phyloP scores from a whole-genome alignment of 2,329 filamentous ascomycete species.

The Aureobasidium sp. region DNA sequence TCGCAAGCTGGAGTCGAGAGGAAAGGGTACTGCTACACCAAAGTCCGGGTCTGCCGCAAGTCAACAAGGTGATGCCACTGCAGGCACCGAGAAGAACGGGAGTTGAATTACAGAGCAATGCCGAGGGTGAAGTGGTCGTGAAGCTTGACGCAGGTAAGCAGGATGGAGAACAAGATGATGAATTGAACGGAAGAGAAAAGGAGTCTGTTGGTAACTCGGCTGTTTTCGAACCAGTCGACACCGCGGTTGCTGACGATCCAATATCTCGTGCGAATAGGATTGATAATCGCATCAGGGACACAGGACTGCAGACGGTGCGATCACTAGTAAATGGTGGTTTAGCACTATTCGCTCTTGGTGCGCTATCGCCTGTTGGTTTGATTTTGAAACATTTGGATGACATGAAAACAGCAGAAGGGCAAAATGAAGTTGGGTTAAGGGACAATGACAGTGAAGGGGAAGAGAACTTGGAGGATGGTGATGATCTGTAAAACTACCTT shows the following conservation, averaged over 20 bases:
- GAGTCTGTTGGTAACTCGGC: not conserved
- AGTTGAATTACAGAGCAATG: slow-evolving; percentile 6
- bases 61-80: not conserved
- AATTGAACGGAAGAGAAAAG: not conserved
- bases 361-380: not conserved
- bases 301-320: not conserved
- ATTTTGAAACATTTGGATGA: not conserved
- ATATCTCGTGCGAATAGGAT: not conserved
- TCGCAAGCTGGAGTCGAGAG: not conserved
- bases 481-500: not conserved
- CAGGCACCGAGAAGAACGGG: not conserved
- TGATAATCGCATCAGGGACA: not conserved
- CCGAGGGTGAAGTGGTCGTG: not conserved
- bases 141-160: not conserved
- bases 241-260: not conserved
- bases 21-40: not conserved
- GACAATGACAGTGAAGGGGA: not conserved
- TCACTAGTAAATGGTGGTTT: not conserved
- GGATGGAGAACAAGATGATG: not conserved
- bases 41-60: not conserved
- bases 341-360: not conserved
- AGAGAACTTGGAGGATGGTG: not conserved
- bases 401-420: not conserved
- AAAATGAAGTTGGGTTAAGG: not conserved
- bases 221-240: not conserved